Evolutionary conservation across 1,139 yeast genomes (phyloP).

Genomic region (Zygosaccharomyces pseudobailii): DNA sequence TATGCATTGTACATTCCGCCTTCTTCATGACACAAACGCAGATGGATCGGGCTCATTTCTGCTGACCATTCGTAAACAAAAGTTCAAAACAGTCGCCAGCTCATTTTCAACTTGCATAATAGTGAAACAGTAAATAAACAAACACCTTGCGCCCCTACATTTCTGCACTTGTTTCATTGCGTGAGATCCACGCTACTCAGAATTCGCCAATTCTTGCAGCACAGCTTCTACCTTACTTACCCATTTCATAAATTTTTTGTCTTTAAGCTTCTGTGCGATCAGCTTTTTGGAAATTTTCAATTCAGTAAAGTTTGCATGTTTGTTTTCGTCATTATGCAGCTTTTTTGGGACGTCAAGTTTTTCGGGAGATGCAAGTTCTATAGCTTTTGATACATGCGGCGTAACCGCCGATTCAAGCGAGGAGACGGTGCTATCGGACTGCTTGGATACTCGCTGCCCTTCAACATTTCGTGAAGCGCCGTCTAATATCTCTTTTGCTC

Average conservation of each 20-base stretch:
- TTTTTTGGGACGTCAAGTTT: neutral
- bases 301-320: neutral
- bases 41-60: too few relatives aligned
- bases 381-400: neutral
- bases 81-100: too few relatives aligned
- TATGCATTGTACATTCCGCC: too few relatives aligned
- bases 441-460: neutral
- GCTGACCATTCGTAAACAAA: too few relatives aligned
- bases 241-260: slow-evolving; percentile 28
- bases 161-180: too few relatives aligned
- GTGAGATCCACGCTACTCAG: neutral
- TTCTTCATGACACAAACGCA: too few relatives aligned
- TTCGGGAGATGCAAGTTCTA: neutral
- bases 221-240: slow-evolving; percentile 16
- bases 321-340: neutral
- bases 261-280: slow-evolving; percentile 24
- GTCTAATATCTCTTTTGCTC: too few relatives aligned
- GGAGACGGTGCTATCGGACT: neutral
- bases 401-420: neutral
- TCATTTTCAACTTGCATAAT: too few relatives aligned
- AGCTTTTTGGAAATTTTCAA: slow-evolving; percentile 18
- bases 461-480: neutral
- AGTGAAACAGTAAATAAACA: too few relatives aligned
- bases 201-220: slow-evolving; percentile 4
- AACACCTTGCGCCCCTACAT: too few relatives aligned